Evolutionary conservation across 805 yeast genomes (phyloP), one percentile per base, ranked within the genome.

Genomic region (Cyberlindnera maclurae): DNA sequence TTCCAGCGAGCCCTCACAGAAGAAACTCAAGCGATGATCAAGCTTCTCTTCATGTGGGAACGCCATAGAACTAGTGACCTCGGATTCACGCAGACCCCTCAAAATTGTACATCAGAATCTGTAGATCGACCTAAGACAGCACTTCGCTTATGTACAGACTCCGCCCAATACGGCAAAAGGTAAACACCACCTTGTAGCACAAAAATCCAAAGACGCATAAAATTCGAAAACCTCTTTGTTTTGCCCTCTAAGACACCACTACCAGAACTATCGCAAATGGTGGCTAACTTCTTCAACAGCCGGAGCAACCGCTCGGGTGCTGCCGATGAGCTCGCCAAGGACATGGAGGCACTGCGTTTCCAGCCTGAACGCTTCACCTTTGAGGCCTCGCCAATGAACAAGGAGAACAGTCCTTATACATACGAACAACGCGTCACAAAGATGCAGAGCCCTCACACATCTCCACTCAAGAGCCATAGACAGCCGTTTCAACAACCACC

Each of bases 391-490:
- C 55, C 54, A 11, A 57, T 57, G 44, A 71, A 65, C 50, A 67
- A 67, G 42, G 71, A 67, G 45, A 66, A 65, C 46, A 58, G 61
- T 5, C 66, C 70, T 3, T 34, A 46, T 13, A 42, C 35, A 6
- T 18, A 33, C 31, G 17, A 20, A 16, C 36, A 33, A n/a, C 53
- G 45, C 24, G 45, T 58, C 35, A 42, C 39, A 34, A 34, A 41
- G 39, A 24, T 43, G 36, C 40, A 36, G 26, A 18, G 27, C 36
- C 37, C 42, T 2, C 26, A 36, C 2, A 30, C 22, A 10, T 38
- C 39, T 15, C 47, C 50, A 5, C 31, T 39, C 26, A 10, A 33
- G 37, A 38, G 12, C 20, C 11, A 10, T 12, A 28, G 26, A 10
- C 18, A 26, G 15, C 38, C 12, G 37, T 11, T 8, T 6, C 29